Percentiles rank a stretch among this genome's conserved stretches.
Conservation (phyloP, 1,139 yeast genomes). For the Kurtzmaniella natalensis region DNA sequence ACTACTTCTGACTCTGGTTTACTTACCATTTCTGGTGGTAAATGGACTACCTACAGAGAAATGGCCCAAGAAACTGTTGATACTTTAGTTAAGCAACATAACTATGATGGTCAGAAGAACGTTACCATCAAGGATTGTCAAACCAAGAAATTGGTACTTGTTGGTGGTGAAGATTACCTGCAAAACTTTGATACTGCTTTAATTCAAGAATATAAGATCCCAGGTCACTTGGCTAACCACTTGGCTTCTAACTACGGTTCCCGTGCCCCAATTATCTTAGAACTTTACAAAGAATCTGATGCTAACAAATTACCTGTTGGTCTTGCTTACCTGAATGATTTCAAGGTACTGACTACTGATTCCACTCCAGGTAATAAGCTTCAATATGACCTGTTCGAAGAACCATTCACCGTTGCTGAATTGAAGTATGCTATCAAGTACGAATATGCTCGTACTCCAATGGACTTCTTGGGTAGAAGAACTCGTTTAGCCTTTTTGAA, state of each 20-base stretch:
- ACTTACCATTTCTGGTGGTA: conserved; percentile 92
- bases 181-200: conserved; percentile 73
- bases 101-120: conserved; percentile 28
- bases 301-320: conserved; percentile 59
- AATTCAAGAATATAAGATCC: conserved; percentile 73
- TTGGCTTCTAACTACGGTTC: conserved; percentile 87
- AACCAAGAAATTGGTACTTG: conserved; percentile 58
- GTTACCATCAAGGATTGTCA: conserved; percentile 49
- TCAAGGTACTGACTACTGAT: conserved; percentile 29
- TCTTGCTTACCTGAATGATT: conserved; percentile 42
- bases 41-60: conserved; percentile 97
- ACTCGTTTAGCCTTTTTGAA: conserved; percentile 90
- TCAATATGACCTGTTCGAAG: conserved; percentile 56
- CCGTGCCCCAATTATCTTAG: conserved; percentile 77
- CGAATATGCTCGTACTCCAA: conserved; percentile 85
- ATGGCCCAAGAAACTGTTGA: conserved; percentile 96
- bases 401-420: conserved; percentile 92
- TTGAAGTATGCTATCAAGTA: conserved; percentile 74
- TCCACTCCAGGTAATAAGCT: conserved; percentile 33
- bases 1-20: conserved; percentile 69
- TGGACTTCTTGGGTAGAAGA: conserved; percentile 90
- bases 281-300: conserved; percentile 50
- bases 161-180: conserved; percentile 72
- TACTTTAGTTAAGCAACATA: conserved; percentile 55
- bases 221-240: conserved; percentile 76